Conservation (phyloP, 352 stramenopile genomes). For the Globisporangium cederbergense region DNA sequence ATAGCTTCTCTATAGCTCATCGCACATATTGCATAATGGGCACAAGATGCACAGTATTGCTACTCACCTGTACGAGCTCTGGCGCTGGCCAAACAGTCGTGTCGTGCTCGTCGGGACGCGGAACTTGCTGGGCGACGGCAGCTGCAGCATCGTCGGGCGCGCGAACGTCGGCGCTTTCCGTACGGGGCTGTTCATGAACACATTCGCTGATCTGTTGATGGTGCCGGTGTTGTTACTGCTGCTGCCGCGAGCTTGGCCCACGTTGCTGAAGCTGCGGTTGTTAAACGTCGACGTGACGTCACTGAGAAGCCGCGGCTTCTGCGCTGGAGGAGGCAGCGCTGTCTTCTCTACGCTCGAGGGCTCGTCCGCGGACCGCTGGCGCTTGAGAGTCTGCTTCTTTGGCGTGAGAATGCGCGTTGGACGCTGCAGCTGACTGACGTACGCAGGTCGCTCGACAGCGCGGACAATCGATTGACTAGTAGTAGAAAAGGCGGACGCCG, state of each 20-base stretch:
- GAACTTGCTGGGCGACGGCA: constrained; percentile 52
- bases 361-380: constrained; percentile 35
- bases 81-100: constrained; percentile 42
- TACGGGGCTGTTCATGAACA: constrained; percentile 18
- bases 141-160: constrained; percentile 14
- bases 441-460: constrained; percentile 10
- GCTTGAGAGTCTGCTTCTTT: constrained; percentile 58
- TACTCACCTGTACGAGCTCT: constrained; percentile 26
- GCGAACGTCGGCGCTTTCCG: constrained; percentile 10
- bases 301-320: constrained; percentile 50
- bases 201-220: neutral
- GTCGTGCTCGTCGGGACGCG: constrained; percentile 37
- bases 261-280: constrained; percentile 21
- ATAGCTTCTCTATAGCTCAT: neutral
- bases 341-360: constrained; percentile 46
- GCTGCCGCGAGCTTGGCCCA: constrained; percentile 12
- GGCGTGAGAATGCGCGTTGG: constrained; percentile 46
- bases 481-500: neutral
- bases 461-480: neutral
- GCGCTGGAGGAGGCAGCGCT: constrained; percentile 21
- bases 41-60: constrained; percentile 8
- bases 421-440: constrained; percentile 41
- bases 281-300: constrained; percentile 23
- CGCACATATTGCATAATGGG: neutral
- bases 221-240: constrained; percentile 4